Conservation (phyloP, 805 yeast genomes). For the Wickerhamomyces subpelliculosus region DNA sequence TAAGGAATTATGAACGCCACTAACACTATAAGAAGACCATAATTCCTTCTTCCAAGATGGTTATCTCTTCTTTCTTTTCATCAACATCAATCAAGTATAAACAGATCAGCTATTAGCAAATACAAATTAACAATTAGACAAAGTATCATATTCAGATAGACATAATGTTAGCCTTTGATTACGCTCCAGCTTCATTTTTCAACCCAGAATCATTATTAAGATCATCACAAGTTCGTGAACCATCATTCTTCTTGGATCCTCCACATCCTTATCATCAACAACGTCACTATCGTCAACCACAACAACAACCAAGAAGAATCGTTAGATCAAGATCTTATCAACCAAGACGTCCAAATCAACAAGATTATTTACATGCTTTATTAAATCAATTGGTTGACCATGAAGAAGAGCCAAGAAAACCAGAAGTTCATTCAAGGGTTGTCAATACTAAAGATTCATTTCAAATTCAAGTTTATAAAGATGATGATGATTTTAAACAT, state of each 20-base stretch:
- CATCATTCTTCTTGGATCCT: too few species aligned
- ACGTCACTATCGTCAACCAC: neutral
- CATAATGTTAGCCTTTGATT: constrained; percentile 2
- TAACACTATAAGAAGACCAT: too few species aligned
- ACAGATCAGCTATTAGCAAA: neutral
- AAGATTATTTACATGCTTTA: neutral
- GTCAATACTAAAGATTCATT: constrained; percentile 2
- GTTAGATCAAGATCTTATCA: constrained; percentile 1
- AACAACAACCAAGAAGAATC: neutral
- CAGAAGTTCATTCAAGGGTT: constrained; percentile 4
- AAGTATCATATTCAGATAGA: too few species aligned
- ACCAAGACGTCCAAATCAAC: neutral
- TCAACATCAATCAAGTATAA: neutral
- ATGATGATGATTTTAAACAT: constrained; percentile 9
- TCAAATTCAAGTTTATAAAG: constrained; percentile 13
- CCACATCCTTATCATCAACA: neutral
- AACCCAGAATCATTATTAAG: neutral
- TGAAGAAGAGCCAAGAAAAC: neutral
- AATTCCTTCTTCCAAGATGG: too few species aligned
- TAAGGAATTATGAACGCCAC: too few species aligned
- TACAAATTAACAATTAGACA: neutral
- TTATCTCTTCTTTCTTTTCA: neutral
- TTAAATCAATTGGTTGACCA: neutral
- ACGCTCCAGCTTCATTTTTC: neutral
- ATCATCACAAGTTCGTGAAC: neutral